Base-by-base conservation (phyloP, 2,329 filamentous ascomycete genomes). In the Neofusicoccum ribis region DNA sequence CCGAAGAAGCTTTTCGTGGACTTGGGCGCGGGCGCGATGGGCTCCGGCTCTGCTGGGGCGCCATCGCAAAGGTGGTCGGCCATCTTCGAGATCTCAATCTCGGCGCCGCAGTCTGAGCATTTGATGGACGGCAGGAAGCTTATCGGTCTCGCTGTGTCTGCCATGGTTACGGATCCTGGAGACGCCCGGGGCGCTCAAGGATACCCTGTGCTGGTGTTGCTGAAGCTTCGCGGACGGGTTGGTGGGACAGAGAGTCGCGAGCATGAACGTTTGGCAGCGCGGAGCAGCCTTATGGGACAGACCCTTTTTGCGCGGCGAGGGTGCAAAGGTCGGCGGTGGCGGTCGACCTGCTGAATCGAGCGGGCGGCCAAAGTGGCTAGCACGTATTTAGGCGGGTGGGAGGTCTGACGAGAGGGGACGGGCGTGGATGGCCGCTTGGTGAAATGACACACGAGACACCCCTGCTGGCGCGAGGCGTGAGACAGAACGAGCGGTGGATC, bases 41-140 rank as follows among this genome's bases (percentile, higher is more conserved):
- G 52, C 36, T 44, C 41, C 2, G 51, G 49, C 3, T 39, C 51
- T 52, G 51, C 20, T 5, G 37, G 36, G 37, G 41, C 36, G 51
- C 77, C 77, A 12, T 3, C 27, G 77, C 93, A 97, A 67, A 91
- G 76, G 81, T 97, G 93, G 68, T 96, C 92, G 67, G 91, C 92
- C 89, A 97, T 91, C 76, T 89, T 82, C 46, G 90, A 89, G 70
- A 97, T 95, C 74, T 93, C 89, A 66, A 97, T 91, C 72, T 93
- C 87, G 63, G 73, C 71, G 50, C 72, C 73, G 69, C 77, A 78
- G 54, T 72, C 75, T 27, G 76, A 78, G 68, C 77, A 78, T 69
- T 79, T 78, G 67, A 78, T 78, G 44, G 69, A 73, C 7, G 75
- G 75, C 62, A 78, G 67, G 51, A 74, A 69, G 70, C 76, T 75